phyloP scores from a whole-genome alignment of 805 yeast species.

The Candida coquimbonensis region DNA sequence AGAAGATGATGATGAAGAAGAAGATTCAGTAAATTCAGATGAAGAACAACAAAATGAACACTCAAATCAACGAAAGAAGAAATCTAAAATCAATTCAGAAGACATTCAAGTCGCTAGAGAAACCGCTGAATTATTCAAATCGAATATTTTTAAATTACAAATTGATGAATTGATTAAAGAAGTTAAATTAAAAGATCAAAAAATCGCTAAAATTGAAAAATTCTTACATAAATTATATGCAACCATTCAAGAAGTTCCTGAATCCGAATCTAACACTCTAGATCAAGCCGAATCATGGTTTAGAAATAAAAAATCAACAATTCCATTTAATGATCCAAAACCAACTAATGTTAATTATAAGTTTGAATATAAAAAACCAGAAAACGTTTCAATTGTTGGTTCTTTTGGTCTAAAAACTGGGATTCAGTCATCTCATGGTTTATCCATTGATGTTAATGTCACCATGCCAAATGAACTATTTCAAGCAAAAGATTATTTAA shows the following conservation, averaged over 20 bases:
- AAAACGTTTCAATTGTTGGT: slow-evolving; percentile 73
- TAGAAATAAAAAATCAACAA: slow-evolving; percentile 43
- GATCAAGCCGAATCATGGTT: slow-evolving; percentile 53
- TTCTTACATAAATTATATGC: slow-evolving; percentile 70
- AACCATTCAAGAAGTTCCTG: slow-evolving; percentile 58
- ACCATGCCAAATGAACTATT: slow-evolving; percentile 75
- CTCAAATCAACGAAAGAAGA: slow-evolving; percentile 10
- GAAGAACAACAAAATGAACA: slow-evolving; percentile 14
- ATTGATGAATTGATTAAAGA: slow-evolving; percentile 87
- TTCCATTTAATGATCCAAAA: slow-evolving; percentile 89
- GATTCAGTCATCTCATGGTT: slow-evolving; percentile 53
- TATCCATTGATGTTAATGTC: slow-evolving; percentile 70
- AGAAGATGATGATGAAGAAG: slow-evolving; percentile 13
- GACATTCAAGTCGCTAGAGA: slow-evolving; percentile 90
- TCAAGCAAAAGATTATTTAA: slow-evolving; percentile 82
- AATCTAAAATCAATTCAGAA: slow-evolving; percentile 47
- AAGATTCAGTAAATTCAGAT: slow-evolving; percentile 25
- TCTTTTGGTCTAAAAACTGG: slow-evolving; percentile 85
- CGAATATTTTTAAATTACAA: slow-evolving; percentile 91
- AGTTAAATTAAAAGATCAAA: slow-evolving; percentile 64
- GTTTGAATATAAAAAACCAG: slow-evolving; percentile 64
- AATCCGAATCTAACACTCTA: slow-evolving; percentile 42
- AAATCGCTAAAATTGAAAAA: slow-evolving; percentile 60
- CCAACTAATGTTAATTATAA: slow-evolving; percentile 68
- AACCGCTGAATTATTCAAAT: slow-evolving; percentile 89